Conservation (phyloP, 345 rosid species). For the Dipteronia sinensis region DNA sequence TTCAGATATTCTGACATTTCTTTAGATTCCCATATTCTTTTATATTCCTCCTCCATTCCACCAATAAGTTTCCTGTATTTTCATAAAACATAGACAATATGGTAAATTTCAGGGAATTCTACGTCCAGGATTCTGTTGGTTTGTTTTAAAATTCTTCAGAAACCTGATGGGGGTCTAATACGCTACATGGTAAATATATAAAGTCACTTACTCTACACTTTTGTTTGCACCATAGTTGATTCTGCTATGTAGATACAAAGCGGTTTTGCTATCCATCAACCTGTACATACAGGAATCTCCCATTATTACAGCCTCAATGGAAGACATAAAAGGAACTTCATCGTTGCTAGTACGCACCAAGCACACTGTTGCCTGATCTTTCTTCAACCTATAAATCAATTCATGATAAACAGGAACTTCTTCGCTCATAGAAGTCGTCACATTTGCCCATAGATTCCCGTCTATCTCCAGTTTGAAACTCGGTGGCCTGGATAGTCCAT, state of each 20-base stretch:
- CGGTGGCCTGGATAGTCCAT: conserved; percentile 26
- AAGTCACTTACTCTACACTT: neutral
- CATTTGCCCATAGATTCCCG: conserved; percentile 28
- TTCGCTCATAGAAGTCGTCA: conserved; percentile 16
- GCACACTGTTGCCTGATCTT: conserved; percentile 19
- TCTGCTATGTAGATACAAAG: conserved; percentile 20
- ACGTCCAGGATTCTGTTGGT: no score
- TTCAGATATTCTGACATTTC: conserved; percentile 5
- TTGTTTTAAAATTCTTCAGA: no score
- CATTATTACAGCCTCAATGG: conserved; percentile 26
- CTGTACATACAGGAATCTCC: neutral
- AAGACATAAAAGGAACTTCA: conserved; percentile 33
- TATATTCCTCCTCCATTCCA: neutral
- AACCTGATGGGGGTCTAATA: no score
- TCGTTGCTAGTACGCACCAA: conserved; percentile 14
- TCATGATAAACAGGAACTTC: conserved; percentile 23
- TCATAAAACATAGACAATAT: neutral
- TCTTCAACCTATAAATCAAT: conserved; percentile 15
- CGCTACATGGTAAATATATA: no score
- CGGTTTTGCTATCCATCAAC: conserved; percentile 23
- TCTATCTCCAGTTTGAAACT: conserved; percentile 27
- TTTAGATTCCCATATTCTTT: conserved; percentile 9
- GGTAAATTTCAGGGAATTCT: no score
- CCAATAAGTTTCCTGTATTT: neutral
- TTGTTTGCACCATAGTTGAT: conserved; percentile 20